Base-by-base conservation (phyloP, 2,329 filamentous ascomycete genomes). In the Claviceps sorghi region DNA sequence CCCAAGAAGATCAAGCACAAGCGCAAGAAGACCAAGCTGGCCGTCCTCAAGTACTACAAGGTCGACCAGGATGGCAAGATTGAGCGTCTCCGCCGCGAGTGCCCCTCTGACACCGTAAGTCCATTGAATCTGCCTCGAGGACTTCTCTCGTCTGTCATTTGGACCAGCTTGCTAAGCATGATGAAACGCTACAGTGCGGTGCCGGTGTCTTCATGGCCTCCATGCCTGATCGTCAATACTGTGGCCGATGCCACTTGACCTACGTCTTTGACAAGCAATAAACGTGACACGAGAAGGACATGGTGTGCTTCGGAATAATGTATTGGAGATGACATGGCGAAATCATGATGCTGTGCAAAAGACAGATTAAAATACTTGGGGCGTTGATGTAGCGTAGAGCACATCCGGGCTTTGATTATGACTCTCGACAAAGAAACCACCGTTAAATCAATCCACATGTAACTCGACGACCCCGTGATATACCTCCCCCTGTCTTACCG, bases 1-100 rank as follows among this genome's bases (percentile, higher is more conserved):
- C 93, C 93, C 74, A 98, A 98, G 90, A 98, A 98, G 89, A 98
- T 98, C 86, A 98, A 98, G 93, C 93, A 98, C 86, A 98, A 98
- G 90, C 86, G 89, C 81, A 98, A 97, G 89, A 98, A 98, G 91
- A 95, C 87, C 84, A 98, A 98, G 86, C 80, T 98, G 74, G 93
- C 93, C 69, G 91, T 98, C 65, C 90, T 98, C 75, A 98, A 98
- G 86, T 98, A 98, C 88, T 98, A 98, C 88, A 98, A 98, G 88
- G 93, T 98, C 67, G 93, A 97, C 75, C 88, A 87, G 67, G 93
- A 98, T 69, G 93, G 94, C 77, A 97, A 97, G 86, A 97, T 98
- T 68, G 93, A 98, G 86, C 93, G 93, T 70, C 85, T 98, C 64
- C 84, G 94, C 72, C 84, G 93, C 75, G 94, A 98, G 83, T 98